phyloP scores from a whole-genome alignment of 345 rosid genomes.

The Pugionium dolabratum region DNA sequence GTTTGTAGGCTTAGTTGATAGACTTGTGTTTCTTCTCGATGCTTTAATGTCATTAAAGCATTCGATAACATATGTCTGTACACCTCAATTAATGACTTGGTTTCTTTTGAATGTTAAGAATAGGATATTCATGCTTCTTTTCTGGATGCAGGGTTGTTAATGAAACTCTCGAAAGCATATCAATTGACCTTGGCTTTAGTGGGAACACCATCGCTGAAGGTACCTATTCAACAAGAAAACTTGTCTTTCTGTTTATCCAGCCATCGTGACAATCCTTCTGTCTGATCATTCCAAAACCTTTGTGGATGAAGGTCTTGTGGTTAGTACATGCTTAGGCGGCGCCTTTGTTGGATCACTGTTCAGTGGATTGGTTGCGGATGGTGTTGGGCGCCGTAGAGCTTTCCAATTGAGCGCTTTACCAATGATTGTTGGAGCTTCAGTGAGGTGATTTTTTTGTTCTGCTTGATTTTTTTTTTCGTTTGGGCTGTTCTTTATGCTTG shows the following conservation, averaged over 20 bases:
- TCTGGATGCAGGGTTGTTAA: constrained; percentile 74
- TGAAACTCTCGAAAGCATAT: constrained; percentile 89
- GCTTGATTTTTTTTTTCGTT: not conserved
- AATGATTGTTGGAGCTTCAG: constrained; percentile 80
- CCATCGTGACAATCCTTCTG: constrained; percentile 19
- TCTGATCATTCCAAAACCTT: constrained; percentile 25
- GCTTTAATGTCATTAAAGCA: not conserved
- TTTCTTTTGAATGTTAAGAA: constrained; percentile 9
- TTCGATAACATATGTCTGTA: not conserved
- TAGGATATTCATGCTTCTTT: constrained; percentile 11
- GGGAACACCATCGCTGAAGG: constrained; percentile 92
- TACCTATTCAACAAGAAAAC: constrained; percentile 27
- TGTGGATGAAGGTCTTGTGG: constrained; percentile 78
- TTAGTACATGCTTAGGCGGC: constrained; percentile 91
- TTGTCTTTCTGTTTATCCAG: constrained; percentile 21
- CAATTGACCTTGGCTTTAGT: constrained; percentile 78
- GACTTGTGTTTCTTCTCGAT: constrained; percentile 17
- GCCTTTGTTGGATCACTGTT: constrained; percentile 83
- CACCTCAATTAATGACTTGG: not conserved
- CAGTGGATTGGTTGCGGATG: constrained; percentile 92
- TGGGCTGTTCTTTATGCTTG: constrained; percentile 12
- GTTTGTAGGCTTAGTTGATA: constrained; percentile 1
- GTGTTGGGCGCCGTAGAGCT: constrained; percentile 87
- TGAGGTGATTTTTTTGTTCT: constrained; percentile 56
- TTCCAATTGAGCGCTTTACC: constrained; percentile 89